Conservation (phyloP, 306 rosid species). For the Comarum palustre region DNA sequence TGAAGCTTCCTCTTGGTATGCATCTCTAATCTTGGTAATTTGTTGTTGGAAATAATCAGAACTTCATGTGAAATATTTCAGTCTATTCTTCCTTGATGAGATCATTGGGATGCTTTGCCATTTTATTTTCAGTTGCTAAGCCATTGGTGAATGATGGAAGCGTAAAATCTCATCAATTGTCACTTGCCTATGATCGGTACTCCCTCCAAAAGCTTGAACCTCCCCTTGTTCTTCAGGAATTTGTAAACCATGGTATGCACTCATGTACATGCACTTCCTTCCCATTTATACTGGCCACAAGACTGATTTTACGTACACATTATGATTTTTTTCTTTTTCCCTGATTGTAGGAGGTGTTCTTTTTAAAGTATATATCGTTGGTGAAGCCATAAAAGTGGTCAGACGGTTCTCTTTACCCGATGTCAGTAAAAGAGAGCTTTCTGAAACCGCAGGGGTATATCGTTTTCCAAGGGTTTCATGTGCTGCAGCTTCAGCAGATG, state of each 20-base stretch:
- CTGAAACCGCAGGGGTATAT: constrained; percentile 62
- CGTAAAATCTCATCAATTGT: constrained; percentile 77
- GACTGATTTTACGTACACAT: no score
- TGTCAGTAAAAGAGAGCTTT: constrained; percentile 67
- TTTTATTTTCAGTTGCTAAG: constrained; percentile 72
- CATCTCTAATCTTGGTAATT: constrained; percentile 8
- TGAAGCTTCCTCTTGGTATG: constrained; percentile 81
- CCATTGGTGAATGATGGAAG: constrained; percentile 93
- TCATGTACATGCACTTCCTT: constrained; percentile 4
- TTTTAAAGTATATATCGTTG: constrained; percentile 85
- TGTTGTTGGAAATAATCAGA: background rate
- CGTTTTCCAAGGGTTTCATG: constrained; percentile 84
- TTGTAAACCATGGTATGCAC: constrained; percentile 78
- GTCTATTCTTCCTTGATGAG: background rate
- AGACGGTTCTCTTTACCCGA: constrained; percentile 91
- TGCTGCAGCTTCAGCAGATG: constrained; percentile 97
- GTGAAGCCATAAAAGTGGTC: constrained; percentile 89
- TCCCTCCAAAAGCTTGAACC: constrained; percentile 87
- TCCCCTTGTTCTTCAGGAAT: constrained; percentile 91
- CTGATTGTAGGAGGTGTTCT: constrained; percentile 73
- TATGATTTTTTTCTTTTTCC: no score
- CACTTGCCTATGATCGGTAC: constrained; percentile 71
- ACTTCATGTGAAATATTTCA: background rate
- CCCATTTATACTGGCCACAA: constrained; percentile 1
- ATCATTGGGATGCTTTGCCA: constrained; percentile 17